phyloP scores from a whole-genome alignment of 2,329 filamentous ascomycete genomes.

The Microcera coccophila region DNA sequence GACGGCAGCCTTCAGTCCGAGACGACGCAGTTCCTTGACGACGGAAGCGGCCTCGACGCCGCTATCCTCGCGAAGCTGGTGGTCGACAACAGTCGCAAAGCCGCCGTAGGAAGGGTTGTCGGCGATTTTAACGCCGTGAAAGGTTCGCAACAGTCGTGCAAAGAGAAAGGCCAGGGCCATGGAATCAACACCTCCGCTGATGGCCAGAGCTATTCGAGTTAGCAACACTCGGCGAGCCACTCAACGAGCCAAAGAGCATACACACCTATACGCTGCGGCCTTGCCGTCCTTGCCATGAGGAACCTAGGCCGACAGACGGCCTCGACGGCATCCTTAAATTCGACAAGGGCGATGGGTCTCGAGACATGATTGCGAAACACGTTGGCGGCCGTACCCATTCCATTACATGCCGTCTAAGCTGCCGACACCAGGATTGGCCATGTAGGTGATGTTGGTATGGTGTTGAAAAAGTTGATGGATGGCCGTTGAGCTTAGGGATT shows the following conservation, averaged over 20 bases:
- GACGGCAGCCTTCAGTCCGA: conserved; percentile 33
- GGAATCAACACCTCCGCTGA: conserved; percentile 95
- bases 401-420: conserved; percentile 22
- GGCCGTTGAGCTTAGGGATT: background rate
- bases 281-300: conserved; percentile 34
- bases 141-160: conserved; percentile 39
- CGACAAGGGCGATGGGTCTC: conserved; percentile 35
- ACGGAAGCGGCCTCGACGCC: conserved; percentile 50
- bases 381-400: conserved; percentile 33
- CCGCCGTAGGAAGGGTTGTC: conserved; percentile 44
- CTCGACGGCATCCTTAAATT: conserved; percentile 47
- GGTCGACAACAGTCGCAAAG: conserved; percentile 53
- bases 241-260: conserved; percentile 1
- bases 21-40: conserved; percentile 31
- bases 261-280: conserved; percentile 42
- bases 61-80: conserved; percentile 53
- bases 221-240: background rate
- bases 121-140: conserved; percentile 37
- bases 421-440: conserved; percentile 17
- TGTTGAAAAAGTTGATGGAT: conserved; percentile 10
- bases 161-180: conserved; percentile 87
- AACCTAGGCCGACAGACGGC: conserved; percentile 50
- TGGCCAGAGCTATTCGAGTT: conserved; percentile 58
- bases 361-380: conserved; percentile 36
- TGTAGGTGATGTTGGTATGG: conserved; percentile 1